phyloP scores from a whole-genome alignment of 331 rosid genomes.

The Acacia concinna region DNA sequence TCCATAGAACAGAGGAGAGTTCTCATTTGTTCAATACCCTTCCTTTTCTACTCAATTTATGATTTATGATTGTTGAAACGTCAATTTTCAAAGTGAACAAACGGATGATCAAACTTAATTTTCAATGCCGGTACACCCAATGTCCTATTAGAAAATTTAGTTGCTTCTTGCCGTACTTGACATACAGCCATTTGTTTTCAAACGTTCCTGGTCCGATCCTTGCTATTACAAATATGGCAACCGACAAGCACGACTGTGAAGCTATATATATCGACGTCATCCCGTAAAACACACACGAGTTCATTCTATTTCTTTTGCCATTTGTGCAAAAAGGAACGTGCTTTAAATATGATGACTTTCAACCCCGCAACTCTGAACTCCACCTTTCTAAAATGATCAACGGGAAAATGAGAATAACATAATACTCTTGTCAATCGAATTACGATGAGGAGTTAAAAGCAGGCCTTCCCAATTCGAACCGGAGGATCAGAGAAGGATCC shows the following conservation, averaged over 20 bases:
- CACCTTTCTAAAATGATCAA: constrained; percentile 5
- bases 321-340: not conserved
- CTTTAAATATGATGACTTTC: not conserved
- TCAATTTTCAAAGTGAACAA: constrained; percentile 33
- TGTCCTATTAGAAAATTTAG: constrained; percentile 26
- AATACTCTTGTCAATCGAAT: not conserved
- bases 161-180: constrained; percentile 35
- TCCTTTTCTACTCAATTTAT: constrained; percentile 33
- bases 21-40: constrained; percentile 23
- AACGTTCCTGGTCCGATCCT: constrained; percentile 27
- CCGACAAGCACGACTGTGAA: constrained; percentile 25
- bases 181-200: constrained; percentile 15
- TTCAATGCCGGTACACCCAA: constrained; percentile 54
- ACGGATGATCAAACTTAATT: constrained; percentile 39
- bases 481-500: constrained; percentile 72
- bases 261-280: not conserved
- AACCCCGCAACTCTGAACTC: not conserved
- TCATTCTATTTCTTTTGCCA: not conserved
- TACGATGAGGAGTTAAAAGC: constrained; percentile 32
- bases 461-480: constrained; percentile 58
- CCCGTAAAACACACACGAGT: not conserved
- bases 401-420: not conserved
- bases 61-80: constrained; percentile 15
- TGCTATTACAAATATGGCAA: constrained; percentile 36
- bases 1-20: constrained; percentile 31